phyloP scores from a whole-genome alignment of 192 early-diverging fungal species.

The Podila minutissima region DNA sequence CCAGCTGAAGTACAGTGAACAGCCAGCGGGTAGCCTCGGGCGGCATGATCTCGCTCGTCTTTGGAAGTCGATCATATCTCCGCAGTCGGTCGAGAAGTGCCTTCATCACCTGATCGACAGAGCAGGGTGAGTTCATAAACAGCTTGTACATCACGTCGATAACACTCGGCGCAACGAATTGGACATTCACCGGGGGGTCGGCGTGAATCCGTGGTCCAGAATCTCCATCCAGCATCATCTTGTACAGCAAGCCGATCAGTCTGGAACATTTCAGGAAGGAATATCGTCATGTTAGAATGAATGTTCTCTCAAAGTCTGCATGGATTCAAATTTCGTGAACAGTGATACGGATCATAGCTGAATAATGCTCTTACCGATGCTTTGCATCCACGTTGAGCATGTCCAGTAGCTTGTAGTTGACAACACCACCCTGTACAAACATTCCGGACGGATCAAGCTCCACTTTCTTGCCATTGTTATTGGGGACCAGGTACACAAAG shows the following conservation, averaged over 20 bases:
- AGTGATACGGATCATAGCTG: too few relatives aligned
- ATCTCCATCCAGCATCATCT: constrained; percentile 77
- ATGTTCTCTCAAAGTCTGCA: too few relatives aligned
- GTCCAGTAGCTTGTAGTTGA: constrained; percentile 75
- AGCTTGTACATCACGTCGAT: constrained; percentile 82
- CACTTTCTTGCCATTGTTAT: constrained; percentile 36
- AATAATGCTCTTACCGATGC: constrained; percentile 56
- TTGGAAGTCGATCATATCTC: constrained; percentile 72
- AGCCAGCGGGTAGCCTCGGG: constrained; percentile 66
- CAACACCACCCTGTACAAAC: constrained; percentile 71
- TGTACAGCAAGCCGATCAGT: constrained; percentile 73
- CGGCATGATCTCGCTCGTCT: constrained; percentile 48
- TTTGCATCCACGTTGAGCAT: constrained; percentile 73
- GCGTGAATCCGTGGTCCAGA: constrained; percentile 65
- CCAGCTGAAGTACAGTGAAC: constrained; percentile 76
- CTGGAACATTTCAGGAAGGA: constrained; percentile 6
- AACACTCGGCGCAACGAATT: constrained; percentile 77
- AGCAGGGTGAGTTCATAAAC: constrained; percentile 78
- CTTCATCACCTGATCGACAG: constrained; percentile 75
- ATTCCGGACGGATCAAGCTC: constrained; percentile 56
- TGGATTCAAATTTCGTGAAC: too few relatives aligned
- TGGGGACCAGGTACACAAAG: constrained; percentile 63
- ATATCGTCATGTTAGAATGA: too few relatives aligned
- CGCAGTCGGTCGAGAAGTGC: constrained; percentile 77
- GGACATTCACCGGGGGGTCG: constrained; percentile 57